Percentiles rank a stretch among this genome's conserved stretches.
phyloP scores from a whole-genome alignment of 345 rosid species.

The Garcia nutans region DNA sequence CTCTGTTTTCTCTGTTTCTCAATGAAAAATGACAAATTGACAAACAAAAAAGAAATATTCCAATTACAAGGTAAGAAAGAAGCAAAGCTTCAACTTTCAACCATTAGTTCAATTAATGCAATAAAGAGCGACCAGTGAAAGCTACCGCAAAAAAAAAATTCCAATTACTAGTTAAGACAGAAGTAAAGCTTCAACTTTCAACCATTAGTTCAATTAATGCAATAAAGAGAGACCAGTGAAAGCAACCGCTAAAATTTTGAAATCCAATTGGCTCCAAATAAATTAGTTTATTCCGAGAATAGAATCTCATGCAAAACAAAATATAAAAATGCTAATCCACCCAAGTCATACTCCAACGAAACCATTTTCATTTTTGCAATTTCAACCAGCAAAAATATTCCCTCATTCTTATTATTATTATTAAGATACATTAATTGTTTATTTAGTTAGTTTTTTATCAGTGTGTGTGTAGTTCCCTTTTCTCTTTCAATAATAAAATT shows the following conservation, averaged over 20 bases:
- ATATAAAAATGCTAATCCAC: constrained; percentile 3
- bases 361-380: neutral
- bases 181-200: too few species aligned
- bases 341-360: neutral
- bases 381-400: neutral
- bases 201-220: neutral
- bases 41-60: neutral
- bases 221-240: neutral
- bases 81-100: neutral
- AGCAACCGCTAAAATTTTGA: constrained; percentile 1
- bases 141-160: constrained; percentile 4
- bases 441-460: constrained; percentile 22
- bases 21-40: constrained; percentile 2
- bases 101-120: neutral
- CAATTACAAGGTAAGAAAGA: constrained; percentile 18
- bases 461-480: neutral
- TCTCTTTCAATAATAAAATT: constrained; percentile 20
- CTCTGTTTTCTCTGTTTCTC: neutral
- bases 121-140: neutral
- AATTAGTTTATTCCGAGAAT: constrained; percentile 4
- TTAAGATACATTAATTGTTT: too few species aligned
- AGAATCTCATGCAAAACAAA: constrained; percentile 11
- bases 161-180: too few species aligned
- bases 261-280: neutral
- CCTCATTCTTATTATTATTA: too few species aligned